phyloP scores from a whole-genome alignment of 805 yeast genomes.

The Saccharomycopsis fibuligera region DNA sequence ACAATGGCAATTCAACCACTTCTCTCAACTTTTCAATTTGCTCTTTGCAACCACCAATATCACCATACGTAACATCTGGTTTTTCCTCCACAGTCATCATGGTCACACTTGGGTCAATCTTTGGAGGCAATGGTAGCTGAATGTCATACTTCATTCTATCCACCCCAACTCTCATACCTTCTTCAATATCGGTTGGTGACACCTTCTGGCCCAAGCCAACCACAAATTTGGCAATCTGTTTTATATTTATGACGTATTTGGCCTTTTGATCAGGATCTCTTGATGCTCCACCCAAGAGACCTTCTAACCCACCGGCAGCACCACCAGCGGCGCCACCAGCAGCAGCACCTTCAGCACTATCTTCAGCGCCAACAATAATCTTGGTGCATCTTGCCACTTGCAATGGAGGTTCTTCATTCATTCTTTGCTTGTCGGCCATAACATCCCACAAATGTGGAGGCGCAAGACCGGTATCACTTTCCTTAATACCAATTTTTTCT shows the following conservation, averaged over 20 bases:
- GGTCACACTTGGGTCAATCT: slow-evolving; percentile 95
- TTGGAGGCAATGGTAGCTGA: slow-evolving; percentile 94
- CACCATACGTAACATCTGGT: slow-evolving; percentile 97
- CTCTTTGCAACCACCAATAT: slow-evolving; percentile 97
- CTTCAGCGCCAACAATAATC: slow-evolving; percentile 62
- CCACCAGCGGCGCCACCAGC: slow-evolving; percentile 21
- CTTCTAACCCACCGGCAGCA: slow-evolving; percentile 22
- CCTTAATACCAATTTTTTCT: slow-evolving; percentile 90
- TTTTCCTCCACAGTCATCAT: slow-evolving; percentile 99
- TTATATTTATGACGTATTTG: slow-evolving; percentile 91
- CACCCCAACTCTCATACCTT: slow-evolving; percentile 99
- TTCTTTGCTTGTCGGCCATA: slow-evolving; percentile 88
- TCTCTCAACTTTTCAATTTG: slow-evolving; percentile 95
- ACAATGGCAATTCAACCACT: slow-evolving; percentile 88
- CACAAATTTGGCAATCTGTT: slow-evolving; percentile 97
- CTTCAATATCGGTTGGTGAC: slow-evolving; percentile 97
- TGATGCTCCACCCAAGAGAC: background rate
- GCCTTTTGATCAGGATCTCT: slow-evolving; percentile 47
- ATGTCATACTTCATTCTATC: slow-evolving; percentile 96
- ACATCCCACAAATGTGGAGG: slow-evolving; percentile 98
- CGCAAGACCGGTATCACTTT: slow-evolving; percentile 95
- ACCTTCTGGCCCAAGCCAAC: slow-evolving; percentile 96
- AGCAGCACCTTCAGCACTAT: slow-evolving; percentile 26
- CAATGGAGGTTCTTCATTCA: slow-evolving; percentile 89
- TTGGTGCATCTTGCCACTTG: slow-evolving; percentile 99